A percentile compares a stretch with the other conserved stretches of the same genome.
These are phyloP conservation scores for Priceomyces medius DNA, from an alignment of 805 yeast species.

Conservation along the genomic window DNA sequence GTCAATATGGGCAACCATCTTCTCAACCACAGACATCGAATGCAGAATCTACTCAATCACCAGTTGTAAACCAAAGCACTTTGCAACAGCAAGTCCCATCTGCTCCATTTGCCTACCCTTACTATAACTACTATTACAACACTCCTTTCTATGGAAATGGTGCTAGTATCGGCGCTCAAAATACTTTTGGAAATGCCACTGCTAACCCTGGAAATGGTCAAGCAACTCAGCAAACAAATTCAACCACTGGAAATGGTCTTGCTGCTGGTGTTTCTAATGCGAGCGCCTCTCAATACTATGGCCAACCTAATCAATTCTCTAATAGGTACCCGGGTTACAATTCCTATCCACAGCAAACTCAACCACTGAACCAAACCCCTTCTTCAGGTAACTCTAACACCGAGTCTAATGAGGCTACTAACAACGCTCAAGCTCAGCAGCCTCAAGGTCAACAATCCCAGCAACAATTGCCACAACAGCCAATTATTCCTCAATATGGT, in stretches of 20 bases:
- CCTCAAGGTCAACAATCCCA: constrained; percentile 19
- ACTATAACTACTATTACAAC: constrained; percentile 41
- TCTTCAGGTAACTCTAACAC: constrained; percentile 15
- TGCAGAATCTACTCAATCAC: constrained; percentile 22
- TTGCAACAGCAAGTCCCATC: constrained; percentile 35
- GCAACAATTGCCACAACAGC: constrained; percentile 36
- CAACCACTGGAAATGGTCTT: constrained; percentile 8
- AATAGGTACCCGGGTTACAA: constrained; percentile 32
- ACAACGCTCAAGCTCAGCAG: constrained; percentile 14
- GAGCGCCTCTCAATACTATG: constrained; percentile 24
- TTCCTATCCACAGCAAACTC: constrained; percentile 27
- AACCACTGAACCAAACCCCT: constrained; percentile 6
- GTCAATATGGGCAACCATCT: constrained; percentile 22
- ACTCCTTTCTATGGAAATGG: constrained; percentile 41
- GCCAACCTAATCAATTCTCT: constrained; percentile 27
- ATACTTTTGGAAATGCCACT: constrained; percentile 17
- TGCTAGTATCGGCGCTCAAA: constrained; percentile 26
- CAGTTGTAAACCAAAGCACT: constrained; percentile 24
- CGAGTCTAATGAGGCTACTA: constrained; percentile 15
- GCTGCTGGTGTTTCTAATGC: constrained; percentile 7
- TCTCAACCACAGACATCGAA: constrained; percentile 17
- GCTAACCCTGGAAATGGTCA: constrained; percentile 16
- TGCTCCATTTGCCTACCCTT: constrained; percentile 42
- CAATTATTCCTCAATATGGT: constrained; percentile 41
- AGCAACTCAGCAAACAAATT: constrained; percentile 14